Evolutionary conservation across 2,329 filamentous ascomycete species (phyloP), one percentile per base, ranked within the genome.

Genomic region (Tolypocladium ophioglossoides): DNA sequence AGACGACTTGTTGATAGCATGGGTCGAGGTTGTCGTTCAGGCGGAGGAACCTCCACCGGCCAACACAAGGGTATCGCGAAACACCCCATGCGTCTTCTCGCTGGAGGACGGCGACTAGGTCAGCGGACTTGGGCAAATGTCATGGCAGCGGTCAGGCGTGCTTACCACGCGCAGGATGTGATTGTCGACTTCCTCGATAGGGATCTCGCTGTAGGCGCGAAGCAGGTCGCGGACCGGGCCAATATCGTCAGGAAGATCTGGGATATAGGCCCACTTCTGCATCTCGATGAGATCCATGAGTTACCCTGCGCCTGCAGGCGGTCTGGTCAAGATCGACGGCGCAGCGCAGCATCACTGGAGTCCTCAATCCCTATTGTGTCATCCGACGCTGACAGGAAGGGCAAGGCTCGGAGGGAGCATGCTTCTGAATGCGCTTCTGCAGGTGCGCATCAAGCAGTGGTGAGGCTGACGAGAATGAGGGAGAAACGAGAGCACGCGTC

Each of bases 31-130:
- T 62, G 49, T 74, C 70, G 12, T 67, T 64, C n/a, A 77, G 64
- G 44, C 70, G 71, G 18, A 78, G 66, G 54, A 78, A 78, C 49
- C 73, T 75, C 72, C 75, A 78, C 48, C 74, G 70, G n/a, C 76
- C 75, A 52, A 78, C 70, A 59, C 69, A 76, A 30, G 75, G 72
- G 55, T 71, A 71, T 9, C 70, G 70, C 44, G 72, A 72, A 49
- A 73, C 61, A 32, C 67, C 68, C 76, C 76, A 78, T 8, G 75
- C 70, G 44, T 70, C 66, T 55, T 76, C 72, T 57, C 76, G 70
- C 76, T 78, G 52, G 51, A 49, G 9, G 47, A 22, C 22, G 53
- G 30, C 10, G 24, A 24, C 12, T 20, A 40, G 30, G 47, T 55
- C 30, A 52, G 47, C 37, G 10, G 32, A 7, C n/a, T 27, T 9